Evolutionary conservation across 495 filamentous ascomycete genomes (phyloP).

Genomic region (Alectoria sarmentosa): DNA sequence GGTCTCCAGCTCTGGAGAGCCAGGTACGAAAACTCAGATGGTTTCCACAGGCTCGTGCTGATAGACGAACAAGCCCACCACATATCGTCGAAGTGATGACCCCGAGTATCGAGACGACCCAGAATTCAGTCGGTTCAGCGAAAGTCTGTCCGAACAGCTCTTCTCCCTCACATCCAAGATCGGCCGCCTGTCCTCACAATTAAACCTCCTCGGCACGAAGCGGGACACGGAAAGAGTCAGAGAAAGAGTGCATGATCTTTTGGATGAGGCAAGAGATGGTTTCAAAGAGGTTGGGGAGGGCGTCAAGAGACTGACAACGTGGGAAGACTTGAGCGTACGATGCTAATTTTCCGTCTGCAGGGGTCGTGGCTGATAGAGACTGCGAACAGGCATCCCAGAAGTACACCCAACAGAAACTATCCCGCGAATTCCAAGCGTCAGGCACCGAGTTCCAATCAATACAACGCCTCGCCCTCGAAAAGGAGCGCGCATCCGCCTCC

Average conservation of each 20-base stretch:
- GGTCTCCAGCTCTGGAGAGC: constrained; percentile 22
- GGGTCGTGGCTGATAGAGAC: not conserved
- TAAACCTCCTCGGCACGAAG: constrained; percentile 78
- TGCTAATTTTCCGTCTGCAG: not conserved
- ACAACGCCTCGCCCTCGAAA: constrained; percentile 83
- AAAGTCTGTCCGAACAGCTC: constrained; percentile 73
- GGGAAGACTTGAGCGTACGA: constrained; percentile 86
- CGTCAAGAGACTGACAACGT: constrained; percentile 81
- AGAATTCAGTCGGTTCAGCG: constrained; percentile 76
- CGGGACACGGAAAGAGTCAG: constrained; percentile 86
- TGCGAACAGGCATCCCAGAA: constrained; percentile 71
- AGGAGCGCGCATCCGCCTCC: constrained; percentile 76
- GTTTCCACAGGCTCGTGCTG: not conserved
- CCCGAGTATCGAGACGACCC: constrained; percentile 77
- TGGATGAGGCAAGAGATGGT: constrained; percentile 74
- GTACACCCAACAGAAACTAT: constrained; percentile 91
- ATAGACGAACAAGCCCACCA: constrained; percentile 48
- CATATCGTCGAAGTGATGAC: constrained; percentile 61
- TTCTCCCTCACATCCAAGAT: constrained; percentile 85
- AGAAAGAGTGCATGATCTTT: constrained; percentile 76
- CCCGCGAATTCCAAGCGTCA: constrained; percentile 79
- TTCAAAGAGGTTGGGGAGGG: constrained; percentile 93
- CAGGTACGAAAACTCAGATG: constrained; percentile 10
- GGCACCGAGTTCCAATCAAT: constrained; percentile 85
- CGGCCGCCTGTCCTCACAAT: constrained; percentile 67